Base-by-base conservation (phyloP, 805 yeast species). In the Metschnikowia shivogae region DNA sequence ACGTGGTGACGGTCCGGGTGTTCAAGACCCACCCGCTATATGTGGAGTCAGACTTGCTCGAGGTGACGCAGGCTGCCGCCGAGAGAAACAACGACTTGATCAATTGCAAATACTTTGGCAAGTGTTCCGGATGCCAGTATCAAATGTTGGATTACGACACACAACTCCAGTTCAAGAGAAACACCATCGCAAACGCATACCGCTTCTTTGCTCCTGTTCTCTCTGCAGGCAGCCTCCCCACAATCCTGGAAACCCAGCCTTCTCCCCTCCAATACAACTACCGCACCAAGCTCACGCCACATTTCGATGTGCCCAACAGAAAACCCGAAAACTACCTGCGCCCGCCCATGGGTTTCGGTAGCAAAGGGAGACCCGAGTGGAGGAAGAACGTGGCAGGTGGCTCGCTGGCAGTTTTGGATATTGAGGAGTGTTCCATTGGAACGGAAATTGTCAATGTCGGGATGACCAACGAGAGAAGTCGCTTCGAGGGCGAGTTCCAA, bases 201-300 rank as follows among this genome's bases (percentile, higher is more conserved):
- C 76, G 78, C 48, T 85, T 74, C 61, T 83, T 88, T 60, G 89
- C 92, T 0, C 84, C 87, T 10, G 63, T 65, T 2, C 67, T 85
- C 42, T 42, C 44, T 28, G 53, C 61, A 10, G 67, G 65, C 0
- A 59, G 67, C 36, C 61, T 87, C 14, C 97, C 97, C 0, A 69
- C 55, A 7, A 70, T 92, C 30, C 76, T 76, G 1, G 65, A 71
- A 1, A 87, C 95, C 0, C 77, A 84, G 33, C 77, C 82, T 6
- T 86, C 96, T 9, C 99, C 99, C 4, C 67, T 80, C 45, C 75
- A 82, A 53, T 86, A 75, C 61, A 73, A 74, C 31, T 93, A 93
- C 65, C 75, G 99, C 61, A 93, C 99, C 0, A 93, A 93, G 61
- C 74, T 93, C 34, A 93, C 99, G 0, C 99, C 99, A 5, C 99